Percentiles rank a stretch among this genome's conserved stretches.
Evolutionary conservation across 805 yeast genomes (phyloP).

Genomic region (Saturnispora zaruensis): DNA sequence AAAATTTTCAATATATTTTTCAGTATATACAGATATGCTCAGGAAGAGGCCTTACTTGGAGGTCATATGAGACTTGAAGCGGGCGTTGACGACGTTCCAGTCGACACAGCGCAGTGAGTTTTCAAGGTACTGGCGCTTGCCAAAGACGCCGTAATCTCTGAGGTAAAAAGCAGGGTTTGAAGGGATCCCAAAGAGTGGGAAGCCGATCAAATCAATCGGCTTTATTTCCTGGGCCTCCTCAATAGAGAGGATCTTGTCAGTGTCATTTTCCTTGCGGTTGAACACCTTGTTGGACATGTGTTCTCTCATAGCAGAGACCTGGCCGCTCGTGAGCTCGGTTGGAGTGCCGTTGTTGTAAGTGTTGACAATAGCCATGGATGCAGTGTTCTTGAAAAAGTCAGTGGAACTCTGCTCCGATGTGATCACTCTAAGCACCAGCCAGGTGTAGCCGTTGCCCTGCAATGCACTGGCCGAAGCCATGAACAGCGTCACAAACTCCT

Average conservation of each 20-base stretch:
- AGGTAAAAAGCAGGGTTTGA: conserved; percentile 64
- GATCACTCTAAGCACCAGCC: conserved; percentile 62
- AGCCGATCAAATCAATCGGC: conserved; percentile 31
- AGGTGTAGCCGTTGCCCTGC: conserved; percentile 85
- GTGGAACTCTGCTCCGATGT: conserved; percentile 15
- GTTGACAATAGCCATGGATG: conserved; percentile 58
- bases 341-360: conserved; percentile 91
- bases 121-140: conserved; percentile 62
- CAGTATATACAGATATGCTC: neutral
- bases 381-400: conserved; percentile 20
- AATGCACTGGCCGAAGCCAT: conserved; percentile 60
- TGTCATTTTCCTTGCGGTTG: conserved; percentile 9
- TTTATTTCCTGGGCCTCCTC: conserved; percentile 38
- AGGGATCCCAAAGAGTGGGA: conserved; percentile 65
- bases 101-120: conserved; percentile 72
- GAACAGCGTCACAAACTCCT: conserved; percentile 65
- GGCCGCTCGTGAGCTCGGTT: conserved; percentile 49
- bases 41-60: neutral
- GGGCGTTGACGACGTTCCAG: conserved; percentile 56
- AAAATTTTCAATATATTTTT: neutral
- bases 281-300: conserved; percentile 11
- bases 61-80: conserved; percentile 6
- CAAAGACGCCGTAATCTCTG: conserved; percentile 71
- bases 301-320: conserved; percentile 24
- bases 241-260: conserved; percentile 23